These are phyloP conservation scores for Linnemannia exigua DNA, from an alignment of 192 early-diverging fungal genomes.

Conservation along the genomic window DNA sequence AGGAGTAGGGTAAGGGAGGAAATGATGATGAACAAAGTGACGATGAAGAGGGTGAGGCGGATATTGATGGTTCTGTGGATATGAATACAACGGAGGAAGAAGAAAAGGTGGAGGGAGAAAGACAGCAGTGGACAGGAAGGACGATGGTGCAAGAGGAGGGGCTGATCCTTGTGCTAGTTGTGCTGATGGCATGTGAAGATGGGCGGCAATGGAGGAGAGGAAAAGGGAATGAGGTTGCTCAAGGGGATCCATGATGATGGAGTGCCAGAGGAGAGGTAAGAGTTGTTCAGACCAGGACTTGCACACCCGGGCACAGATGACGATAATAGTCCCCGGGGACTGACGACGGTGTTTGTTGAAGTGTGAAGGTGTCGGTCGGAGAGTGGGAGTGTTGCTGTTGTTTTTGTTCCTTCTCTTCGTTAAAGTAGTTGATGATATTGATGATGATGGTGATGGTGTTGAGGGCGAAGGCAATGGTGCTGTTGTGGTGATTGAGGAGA, in stretches of 20 bases:
- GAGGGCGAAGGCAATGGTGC: neutral
- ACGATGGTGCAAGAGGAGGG: neutral
- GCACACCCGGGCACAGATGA: slow-evolving; percentile 15
- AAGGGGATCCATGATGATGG: slow-evolving; percentile 9
- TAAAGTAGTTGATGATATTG: neutral
- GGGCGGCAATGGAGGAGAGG: neutral
- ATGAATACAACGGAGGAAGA: neutral
- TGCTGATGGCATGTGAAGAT: neutral
- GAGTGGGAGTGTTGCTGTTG: neutral
- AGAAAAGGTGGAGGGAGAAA: neutral
- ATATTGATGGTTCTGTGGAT: neutral
- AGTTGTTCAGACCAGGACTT: slow-evolving; percentile 22
- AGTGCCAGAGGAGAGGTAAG: slow-evolving; percentile 11
- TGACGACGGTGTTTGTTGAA: neutral
- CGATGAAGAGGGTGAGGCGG: neutral
- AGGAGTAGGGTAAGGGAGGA: too few species aligned
- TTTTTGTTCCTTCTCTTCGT: neutral
- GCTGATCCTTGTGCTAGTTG: neutral
- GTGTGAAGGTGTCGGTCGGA: too few species aligned
- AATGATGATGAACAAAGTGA: neutral
- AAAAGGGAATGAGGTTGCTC: neutral
- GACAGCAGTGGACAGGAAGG: neutral
- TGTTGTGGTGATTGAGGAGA: neutral
- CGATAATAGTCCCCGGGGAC: neutral
- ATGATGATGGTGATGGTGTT: neutral